Base-by-base conservation (phyloP, 768 basidiomycete genomes). In the Collybiopsis confluens region DNA sequence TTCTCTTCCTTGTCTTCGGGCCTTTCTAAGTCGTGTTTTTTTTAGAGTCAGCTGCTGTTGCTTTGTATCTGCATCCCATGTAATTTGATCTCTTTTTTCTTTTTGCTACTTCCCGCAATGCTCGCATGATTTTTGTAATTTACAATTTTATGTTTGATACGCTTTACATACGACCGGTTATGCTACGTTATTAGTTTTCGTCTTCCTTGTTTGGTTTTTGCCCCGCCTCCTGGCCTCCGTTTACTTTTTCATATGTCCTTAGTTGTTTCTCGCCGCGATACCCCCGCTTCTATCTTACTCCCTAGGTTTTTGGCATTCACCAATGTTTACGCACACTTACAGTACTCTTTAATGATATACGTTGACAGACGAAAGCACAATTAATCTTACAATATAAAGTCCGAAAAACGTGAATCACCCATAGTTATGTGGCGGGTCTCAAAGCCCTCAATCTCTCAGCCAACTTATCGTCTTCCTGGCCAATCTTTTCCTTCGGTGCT, bases 381-480 rank as follows among this genome's bases (percentile, higher is more conserved):
- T n/a, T 35, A 45, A 10, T 45, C 30, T 8, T 53, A 45, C 43
- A 53, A 6, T 42, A 45, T 33, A 16, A 35, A 16, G 51, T n/a
- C 18, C 26, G n/a, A 30, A 18, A 52, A 3, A 8, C 3, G 33
- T n/a, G 37, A 4, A 20, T 27, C 11, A 41, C 21, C 16, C 23
- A 20, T 26, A 10, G 51, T 65, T 70, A 90, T 59, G 80, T 78
- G 3, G 88, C 85, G 10, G 93, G 92, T 59, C 94, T 75, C 59
- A 98, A 72, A 1, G 96, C 95, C 57, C 96, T 78, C 65, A 98
- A 69, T 61, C 97, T 78, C 63, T 95, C 90, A 1, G 88, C 96
- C 53, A 99, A 74, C 68, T 79, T 82, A 40, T 75, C 75, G 60
- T 94, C 92, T 68, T 93, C 92, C 64, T 94, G 87, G 20, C 82